Base-by-base conservation (phyloP, 164 flowering plant species). In the Vitis cinerea region DNA sequence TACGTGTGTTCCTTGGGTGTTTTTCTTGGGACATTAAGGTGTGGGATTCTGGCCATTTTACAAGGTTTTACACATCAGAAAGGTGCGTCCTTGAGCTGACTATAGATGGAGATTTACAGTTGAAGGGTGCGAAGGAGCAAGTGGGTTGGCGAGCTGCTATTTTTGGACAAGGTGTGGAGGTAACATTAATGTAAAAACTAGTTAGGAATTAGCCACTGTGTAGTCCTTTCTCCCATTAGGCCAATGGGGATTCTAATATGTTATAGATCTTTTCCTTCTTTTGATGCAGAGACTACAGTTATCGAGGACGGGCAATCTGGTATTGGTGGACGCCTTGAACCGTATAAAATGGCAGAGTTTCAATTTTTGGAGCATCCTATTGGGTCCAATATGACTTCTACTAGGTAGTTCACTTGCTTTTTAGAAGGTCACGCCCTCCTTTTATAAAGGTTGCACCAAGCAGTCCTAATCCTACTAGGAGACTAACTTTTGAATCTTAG, bases 131-230 rank as follows among this genome's bases (percentile, higher is more conserved):
- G 2, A 59, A 71, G 2, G 83, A 78, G 3, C 37, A 55, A 17
- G 70, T 91, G 13, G 97, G 93, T 8, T 93, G 97, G 98, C 74
- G 85, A 66, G 81, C 85, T 14, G 97, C 84, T 29, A 90, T 92
- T 68, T 78, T 85, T 44, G 85, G 86, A 68, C 97, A 93, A 85
- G 93, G 94, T 63, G 94, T 93, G 70, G 72, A 93, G 98, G 98
- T 91, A 91, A 83, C 23, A 55, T 8, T 7, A 13, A 2, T 12
- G 7, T 12, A 37, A 11, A 12, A 57, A 3, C 44, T 17, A 59
- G 37, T 31, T 31, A 1, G 23, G 23, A 19, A 19, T 19, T 19
- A 19, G 23, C 23, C 23, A 19, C 23, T 31, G 37, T 31, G 37
- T 31, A 31, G 29, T 57, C 9, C 47, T 27, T 10, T 4, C 1